phyloP scores from a whole-genome alignment of 208 protist genomes.

The Wallacemonas sp. region DNA sequence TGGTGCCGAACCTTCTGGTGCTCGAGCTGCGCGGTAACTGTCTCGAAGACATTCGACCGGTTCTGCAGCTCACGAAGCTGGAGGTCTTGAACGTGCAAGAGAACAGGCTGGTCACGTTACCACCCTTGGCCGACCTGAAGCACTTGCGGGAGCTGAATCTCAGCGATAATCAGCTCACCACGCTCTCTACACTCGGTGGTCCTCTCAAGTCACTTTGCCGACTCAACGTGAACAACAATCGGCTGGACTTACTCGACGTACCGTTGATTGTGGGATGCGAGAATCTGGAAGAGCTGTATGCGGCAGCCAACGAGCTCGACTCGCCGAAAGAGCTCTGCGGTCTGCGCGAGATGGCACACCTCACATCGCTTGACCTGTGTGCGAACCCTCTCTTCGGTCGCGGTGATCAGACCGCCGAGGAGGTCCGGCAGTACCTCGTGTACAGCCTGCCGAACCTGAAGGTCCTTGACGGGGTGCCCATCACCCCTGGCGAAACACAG shows the following conservation, averaged over 20 bases:
- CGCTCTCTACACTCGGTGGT: constrained; percentile 31
- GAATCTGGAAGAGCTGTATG: constrained; percentile 81
- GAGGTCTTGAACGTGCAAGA: constrained; percentile 62
- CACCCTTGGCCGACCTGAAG: constrained; percentile 31
- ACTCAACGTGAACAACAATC: constrained; percentile 90
- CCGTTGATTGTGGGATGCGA: constrained; percentile 28
- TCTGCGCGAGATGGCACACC: constrained; percentile 65
- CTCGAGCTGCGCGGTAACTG: constrained; percentile 55
- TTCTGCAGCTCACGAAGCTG: constrained; percentile 50
- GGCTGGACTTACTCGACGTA: constrained; percentile 52
- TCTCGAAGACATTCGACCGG: constrained; percentile 45
- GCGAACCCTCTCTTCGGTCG: constrained; percentile 70
- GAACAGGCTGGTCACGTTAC: constrained; percentile 57
- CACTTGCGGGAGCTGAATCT: constrained; percentile 52
- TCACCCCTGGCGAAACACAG: constrained; percentile 50
- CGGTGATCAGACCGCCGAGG: constrained; percentile 9
- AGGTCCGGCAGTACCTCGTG: constrained; percentile 86
- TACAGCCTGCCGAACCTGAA: constrained; percentile 92
- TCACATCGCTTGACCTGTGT: constrained; percentile 90
- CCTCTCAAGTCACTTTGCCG: constrained; percentile 46
- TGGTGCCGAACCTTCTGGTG: constrained; percentile 26
- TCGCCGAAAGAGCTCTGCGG: constrained; percentile 71
- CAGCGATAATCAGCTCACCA: constrained; percentile 71
- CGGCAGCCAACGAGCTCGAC: constrained; percentile 79
- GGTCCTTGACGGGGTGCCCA: constrained; percentile 81